Evolutionary conservation across 441 rosid species (phyloP).

Genomic region (Capsella rubella): DNA sequence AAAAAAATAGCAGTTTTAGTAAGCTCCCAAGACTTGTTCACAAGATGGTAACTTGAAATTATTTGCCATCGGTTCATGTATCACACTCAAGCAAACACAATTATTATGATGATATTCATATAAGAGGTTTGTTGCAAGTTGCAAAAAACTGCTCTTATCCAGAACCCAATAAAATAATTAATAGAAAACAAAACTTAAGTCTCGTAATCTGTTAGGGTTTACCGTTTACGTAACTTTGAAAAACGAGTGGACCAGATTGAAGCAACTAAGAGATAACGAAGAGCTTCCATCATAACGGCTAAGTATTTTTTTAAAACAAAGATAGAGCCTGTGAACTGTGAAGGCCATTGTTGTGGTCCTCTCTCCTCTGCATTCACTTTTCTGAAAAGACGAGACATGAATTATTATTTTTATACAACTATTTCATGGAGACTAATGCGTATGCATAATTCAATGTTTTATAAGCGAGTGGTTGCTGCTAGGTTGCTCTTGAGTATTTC

Average conservation of each 20-base stretch:
- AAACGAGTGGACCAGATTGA: constrained; percentile 26
- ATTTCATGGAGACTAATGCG: neutral
- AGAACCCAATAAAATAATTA: neutral
- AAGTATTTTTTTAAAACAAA: neutral
- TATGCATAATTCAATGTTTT: neutral
- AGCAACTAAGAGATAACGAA: constrained; percentile 14
- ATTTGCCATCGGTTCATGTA: too few species aligned
- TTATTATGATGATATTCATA: neutral
- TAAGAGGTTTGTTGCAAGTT: constrained; percentile 11
- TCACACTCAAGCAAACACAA: neutral
- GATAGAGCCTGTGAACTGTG: constrained; percentile 23
- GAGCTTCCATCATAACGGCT: constrained; percentile 32
- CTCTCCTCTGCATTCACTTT: constrained; percentile 24
- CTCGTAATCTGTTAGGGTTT: constrained; percentile 35
- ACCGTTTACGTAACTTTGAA: neutral
- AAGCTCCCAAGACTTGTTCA: neutral
- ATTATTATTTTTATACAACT: constrained; percentile 29
- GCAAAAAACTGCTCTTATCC: constrained; percentile 26
- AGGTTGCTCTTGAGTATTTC: too few species aligned
- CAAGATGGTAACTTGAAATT: constrained; percentile 13
- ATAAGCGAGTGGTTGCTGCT: neutral
- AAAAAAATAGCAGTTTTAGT: neutral
- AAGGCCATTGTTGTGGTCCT: constrained; percentile 33
- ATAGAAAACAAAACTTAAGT: neutral
- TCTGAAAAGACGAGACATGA: constrained; percentile 42